A percentile compares a stretch with the other conserved stretches of the same genome.
These are phyloP conservation scores for Magnolia sinica DNA, from an alignment of 164 flowering plant genomes.

Conservation along the genomic window DNA sequence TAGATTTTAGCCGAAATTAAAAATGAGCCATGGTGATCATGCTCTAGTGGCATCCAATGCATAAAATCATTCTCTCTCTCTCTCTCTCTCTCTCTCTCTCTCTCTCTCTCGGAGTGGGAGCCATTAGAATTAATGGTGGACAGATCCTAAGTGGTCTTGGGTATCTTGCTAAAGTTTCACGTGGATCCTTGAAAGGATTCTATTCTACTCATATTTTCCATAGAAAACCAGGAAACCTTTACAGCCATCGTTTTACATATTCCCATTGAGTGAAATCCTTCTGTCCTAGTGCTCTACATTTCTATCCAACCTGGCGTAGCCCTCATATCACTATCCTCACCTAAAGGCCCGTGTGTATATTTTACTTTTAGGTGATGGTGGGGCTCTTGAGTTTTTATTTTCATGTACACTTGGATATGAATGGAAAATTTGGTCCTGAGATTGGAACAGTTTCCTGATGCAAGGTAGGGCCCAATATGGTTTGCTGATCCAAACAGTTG, in stretches of 20 bases:
- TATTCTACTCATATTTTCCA: not conserved
- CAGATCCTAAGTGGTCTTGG: not conserved
- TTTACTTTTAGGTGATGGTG: not conserved
- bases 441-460: no score
- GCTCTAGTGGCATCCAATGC: constrained; percentile 12
- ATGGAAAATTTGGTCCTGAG: not conserved
- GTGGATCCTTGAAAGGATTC: not conserved
- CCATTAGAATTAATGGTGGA: not conserved
- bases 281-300: not conserved
- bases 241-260: not conserved
- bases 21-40: not conserved
- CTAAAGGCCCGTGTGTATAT: not conserved
- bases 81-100: not conserved
- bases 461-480: no score
- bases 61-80: not conserved
- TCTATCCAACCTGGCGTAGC: not conserved
- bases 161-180: not conserved
- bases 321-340: not conserved
- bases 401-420: not conserved
- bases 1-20: not conserved
- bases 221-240: not conserved
- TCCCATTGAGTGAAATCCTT: not conserved
- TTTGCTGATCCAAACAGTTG: no score
- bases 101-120: not conserved
- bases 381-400: not conserved